Percentiles rank a stretch among this genome's conserved stretches.
Evolutionary conservation across 2,329 filamentous ascomycete species (phyloP).

Genomic region (Diaporthe sp.): DNA sequence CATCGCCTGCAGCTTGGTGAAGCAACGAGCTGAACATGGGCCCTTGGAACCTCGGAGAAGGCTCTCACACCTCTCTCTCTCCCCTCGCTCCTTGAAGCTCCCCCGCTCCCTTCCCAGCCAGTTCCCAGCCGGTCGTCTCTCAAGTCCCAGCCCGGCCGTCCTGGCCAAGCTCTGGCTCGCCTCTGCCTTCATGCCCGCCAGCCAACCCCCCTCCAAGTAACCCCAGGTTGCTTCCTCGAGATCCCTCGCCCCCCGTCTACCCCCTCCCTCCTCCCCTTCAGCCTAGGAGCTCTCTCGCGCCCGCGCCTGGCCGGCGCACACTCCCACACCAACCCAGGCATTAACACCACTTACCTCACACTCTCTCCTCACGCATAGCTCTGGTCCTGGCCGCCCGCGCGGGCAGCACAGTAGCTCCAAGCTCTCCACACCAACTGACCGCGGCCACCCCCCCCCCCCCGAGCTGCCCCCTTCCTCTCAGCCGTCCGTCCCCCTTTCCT

Average conservation of each 20-base stretch:
- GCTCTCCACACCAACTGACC: conserved; percentile 33
- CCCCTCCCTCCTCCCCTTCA: background rate
- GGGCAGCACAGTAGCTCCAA: conserved; percentile 23
- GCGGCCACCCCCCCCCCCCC: conserved; percentile 38
- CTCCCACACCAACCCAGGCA: conserved; percentile 9
- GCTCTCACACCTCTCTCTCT: background rate
- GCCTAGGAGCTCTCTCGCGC: background rate
- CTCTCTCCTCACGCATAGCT: conserved; percentile 19
- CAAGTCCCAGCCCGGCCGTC: background rate
- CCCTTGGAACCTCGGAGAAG: conserved; percentile 24
- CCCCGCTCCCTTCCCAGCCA: conserved; percentile 8
- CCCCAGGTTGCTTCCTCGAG: background rate
- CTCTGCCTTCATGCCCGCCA: background rate
- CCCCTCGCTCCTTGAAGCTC: background rate
- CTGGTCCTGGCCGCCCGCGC: conserved; percentile 9
- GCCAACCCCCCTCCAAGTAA: background rate
- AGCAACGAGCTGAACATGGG: conserved; percentile 31
- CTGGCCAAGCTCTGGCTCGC: conserved; percentile 13
- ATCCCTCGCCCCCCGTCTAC: background rate
- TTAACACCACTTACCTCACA: background rate
- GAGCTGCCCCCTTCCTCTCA: conserved; percentile 40
- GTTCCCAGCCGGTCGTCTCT: background rate
- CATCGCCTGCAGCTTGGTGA: conserved; percentile 17
- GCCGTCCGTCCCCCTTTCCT: conserved; percentile 37
- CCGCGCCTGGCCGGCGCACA: background rate